Evolutionary conservation across 2,329 filamentous ascomycete species (phyloP).

Genomic region (Mollisia scopiformis): DNA sequence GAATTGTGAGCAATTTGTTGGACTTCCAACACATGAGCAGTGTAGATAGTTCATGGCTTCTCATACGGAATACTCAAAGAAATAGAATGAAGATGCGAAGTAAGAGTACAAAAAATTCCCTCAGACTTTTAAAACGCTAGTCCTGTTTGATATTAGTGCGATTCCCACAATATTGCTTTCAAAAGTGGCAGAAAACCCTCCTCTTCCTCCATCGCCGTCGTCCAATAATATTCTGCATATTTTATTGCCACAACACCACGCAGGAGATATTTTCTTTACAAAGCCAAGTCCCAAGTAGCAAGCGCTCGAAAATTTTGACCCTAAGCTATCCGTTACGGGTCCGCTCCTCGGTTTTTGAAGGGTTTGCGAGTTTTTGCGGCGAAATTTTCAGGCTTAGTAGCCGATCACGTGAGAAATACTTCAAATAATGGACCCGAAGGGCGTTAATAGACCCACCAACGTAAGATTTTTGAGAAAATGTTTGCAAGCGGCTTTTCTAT

Average conservation of each 20-base stretch:
- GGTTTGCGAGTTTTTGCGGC: slow-evolving; percentile 8
- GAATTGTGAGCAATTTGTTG: too few species aligned
- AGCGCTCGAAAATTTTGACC: slow-evolving; percentile 8
- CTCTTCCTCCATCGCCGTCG: slow-evolving; percentile 5
- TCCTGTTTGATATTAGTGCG: too few species aligned
- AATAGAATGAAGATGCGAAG: too few species aligned
- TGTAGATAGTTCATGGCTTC: too few species aligned
- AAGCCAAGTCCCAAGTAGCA: background rate
- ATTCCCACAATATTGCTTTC: too few species aligned
- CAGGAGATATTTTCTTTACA: background rate
- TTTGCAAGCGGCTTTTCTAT: slow-evolving; percentile 6
- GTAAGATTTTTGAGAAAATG: slow-evolving; percentile 15
- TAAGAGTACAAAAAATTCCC: too few species aligned
- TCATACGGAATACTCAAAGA: too few species aligned
- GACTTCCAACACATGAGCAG: too few species aligned
- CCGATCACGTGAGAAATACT: slow-evolving; percentile 7
- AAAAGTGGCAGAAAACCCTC: too few species aligned
- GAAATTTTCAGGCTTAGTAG: slow-evolving; percentile 5
- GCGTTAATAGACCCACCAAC: slow-evolving; percentile 10
- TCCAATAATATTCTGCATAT: background rate
- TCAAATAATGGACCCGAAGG: background rate
- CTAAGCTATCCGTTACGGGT: slow-evolving; percentile 5
- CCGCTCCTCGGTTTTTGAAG: slow-evolving; percentile 12
- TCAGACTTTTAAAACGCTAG: too few species aligned
- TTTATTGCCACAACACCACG: background rate